Conservation (phyloP, 1,284 basidiomycete species). For the Amylostereum chailletii region DNA sequence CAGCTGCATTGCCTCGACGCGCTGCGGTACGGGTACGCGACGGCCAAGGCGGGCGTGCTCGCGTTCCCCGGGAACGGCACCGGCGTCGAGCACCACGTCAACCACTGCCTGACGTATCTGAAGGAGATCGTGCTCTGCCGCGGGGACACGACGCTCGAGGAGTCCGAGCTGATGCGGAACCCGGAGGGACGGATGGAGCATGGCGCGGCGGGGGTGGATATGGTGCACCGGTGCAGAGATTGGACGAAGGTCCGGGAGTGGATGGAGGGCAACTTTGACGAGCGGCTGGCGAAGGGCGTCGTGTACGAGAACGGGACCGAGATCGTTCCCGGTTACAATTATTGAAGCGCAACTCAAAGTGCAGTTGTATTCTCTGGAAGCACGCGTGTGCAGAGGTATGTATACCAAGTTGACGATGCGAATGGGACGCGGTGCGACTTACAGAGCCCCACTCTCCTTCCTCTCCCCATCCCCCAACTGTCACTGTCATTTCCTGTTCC, state of each 20-base stretch:
- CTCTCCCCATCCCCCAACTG: too few relatives aligned
- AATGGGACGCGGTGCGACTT: too few relatives aligned
- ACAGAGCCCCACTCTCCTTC: too few relatives aligned
- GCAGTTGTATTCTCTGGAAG: too few relatives aligned
- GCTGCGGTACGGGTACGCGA: conserved; percentile 20
- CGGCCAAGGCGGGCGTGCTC: neutral
- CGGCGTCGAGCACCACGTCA: conserved; percentile 22
- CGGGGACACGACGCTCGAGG: conserved; percentile 31
- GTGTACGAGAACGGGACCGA: neutral
- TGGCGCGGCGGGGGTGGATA: conserved; percentile 15
- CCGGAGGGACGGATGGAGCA: conserved; percentile 11
- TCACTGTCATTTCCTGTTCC: too few relatives aligned
- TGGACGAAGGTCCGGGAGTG: conserved; percentile 25
- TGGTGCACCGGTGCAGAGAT: conserved; percentile 23
- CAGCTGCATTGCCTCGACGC: conserved; percentile 28
- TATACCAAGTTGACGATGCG: too few relatives aligned
- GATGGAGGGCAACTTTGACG: conserved; percentile 16
- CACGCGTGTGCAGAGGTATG: too few relatives aligned
- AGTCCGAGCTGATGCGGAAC: conserved; percentile 17
- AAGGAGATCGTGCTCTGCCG: conserved; percentile 28
- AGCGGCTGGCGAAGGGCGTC: neutral
- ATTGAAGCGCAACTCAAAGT: neutral
- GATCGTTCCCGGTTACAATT: neutral
- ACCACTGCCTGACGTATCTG: conserved; percentile 32
- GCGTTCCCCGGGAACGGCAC: conserved; percentile 14